A percentile compares a stretch with the other conserved stretches of the same genome.
Evolutionary conservation across 305 asterid species (phyloP).

Genomic region (Nicotiana rustica): DNA sequence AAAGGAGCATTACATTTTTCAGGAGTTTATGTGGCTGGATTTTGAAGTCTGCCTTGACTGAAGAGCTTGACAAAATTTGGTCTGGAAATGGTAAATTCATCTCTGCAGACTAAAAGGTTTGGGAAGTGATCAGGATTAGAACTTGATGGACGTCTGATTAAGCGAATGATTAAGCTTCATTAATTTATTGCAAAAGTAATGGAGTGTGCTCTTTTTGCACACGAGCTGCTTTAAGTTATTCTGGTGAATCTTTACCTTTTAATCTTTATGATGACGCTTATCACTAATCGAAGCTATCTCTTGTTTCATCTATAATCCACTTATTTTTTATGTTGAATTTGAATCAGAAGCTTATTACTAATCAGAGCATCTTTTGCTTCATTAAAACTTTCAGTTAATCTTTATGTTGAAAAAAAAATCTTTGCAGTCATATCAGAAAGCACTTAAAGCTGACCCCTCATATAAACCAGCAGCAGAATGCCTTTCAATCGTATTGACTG

Average conservation of each 20-base stretch:
- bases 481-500: constrained; percentile 93
- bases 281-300: background rate
- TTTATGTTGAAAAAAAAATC: constrained; percentile 11
- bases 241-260: background rate
- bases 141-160: background rate
- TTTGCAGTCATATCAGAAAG: constrained; percentile 94
- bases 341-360: constrained; percentile 26
- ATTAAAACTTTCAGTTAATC: constrained; percentile 31
- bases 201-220: background rate
- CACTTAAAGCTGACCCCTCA: constrained; percentile 82
- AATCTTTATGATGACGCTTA: background rate
- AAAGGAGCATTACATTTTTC: constrained; percentile 14
- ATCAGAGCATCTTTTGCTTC: constrained; percentile 16
- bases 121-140: background rate
- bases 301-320: background rate
- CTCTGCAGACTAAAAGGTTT: constrained; percentile 10
- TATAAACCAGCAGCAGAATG: constrained; percentile 95
- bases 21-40: constrained; percentile 5
- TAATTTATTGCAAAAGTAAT: constrained; percentile 15
- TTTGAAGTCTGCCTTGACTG: background rate
- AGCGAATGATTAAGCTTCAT: background rate
- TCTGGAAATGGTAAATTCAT: constrained; percentile 1
- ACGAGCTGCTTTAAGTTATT: constrained; percentile 20
- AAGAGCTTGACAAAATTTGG: background rate
- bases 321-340: constrained; percentile 21